Evolutionary conservation across 2,329 filamentous ascomycete genomes (phyloP).

Genomic region (Aspergillus sp.): DNA sequence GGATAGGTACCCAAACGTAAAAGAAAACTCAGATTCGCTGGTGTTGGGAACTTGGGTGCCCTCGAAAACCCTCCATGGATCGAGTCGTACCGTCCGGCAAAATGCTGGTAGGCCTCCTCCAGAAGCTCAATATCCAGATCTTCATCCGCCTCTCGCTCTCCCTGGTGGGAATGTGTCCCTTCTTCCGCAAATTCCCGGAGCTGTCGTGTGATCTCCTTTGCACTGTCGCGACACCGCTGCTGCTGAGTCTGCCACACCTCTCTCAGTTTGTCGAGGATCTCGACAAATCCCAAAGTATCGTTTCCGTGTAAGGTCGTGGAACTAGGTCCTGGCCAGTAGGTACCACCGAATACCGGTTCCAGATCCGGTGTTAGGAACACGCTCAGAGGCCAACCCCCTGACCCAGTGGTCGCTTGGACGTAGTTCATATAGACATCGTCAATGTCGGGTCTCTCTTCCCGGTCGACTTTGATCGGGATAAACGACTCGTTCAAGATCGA

Average conservation of each 20-base stretch:
- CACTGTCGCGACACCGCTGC: constrained; percentile 71
- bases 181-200: constrained; percentile 82
- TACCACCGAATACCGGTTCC: constrained; percentile 90
- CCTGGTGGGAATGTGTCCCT: constrained; percentile 52
- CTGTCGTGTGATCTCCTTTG: constrained; percentile 71
- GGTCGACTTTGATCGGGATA: constrained; percentile 84
- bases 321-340: constrained; percentile 84
- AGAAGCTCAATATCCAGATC: constrained; percentile 81
- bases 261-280: constrained; percentile 69
- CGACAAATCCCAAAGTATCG: constrained; percentile 68
- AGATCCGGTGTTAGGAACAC: constrained; percentile 92
- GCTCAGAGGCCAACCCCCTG: constrained; percentile 89
- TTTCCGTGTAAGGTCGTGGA: constrained; percentile 42
- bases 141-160: constrained; percentile 48
- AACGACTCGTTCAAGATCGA: constrained; percentile 76
- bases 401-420: constrained; percentile 82
- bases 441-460: constrained; percentile 87
- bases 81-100: constrained; percentile 70
- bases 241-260: constrained; percentile 76
- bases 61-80: constrained; percentile 69
- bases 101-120: constrained; percentile 79
- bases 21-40: constrained; percentile 74
- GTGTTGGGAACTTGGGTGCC: constrained; percentile 83
- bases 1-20: constrained; percentile 66
- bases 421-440: constrained; percentile 99